phyloP scores from a whole-genome alignment of 2,329 filamentous ascomycete species.

The Fusarium mangiferae region DNA sequence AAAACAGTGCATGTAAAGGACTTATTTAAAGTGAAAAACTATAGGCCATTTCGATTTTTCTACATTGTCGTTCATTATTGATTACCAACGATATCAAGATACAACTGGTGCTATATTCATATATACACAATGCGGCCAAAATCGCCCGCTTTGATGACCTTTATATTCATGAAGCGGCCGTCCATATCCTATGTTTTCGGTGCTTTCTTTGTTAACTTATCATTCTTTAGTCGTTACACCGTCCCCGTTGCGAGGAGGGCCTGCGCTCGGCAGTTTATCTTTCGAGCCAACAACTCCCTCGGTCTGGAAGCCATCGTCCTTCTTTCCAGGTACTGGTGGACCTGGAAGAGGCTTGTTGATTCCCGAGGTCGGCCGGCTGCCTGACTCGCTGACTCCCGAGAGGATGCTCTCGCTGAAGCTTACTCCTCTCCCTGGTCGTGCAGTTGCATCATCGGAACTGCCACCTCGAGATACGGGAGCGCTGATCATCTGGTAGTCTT shows the following conservation, averaged over 20 bases:
- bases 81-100: slow-evolving; percentile 1
- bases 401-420: slow-evolving; percentile 60
- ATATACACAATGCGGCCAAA: slow-evolving; percentile 1
- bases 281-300: slow-evolving; percentile 41
- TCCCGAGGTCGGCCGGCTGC: slow-evolving; percentile 38
- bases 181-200: background rate
- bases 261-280: slow-evolving; percentile 25
- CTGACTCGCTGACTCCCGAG: slow-evolving; percentile 50
- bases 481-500: slow-evolving; percentile 51
- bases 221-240: slow-evolving; percentile 21
- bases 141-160: slow-evolving; percentile 10
- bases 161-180: slow-evolving; percentile 11
- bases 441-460: slow-evolving; percentile 44
- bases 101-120: background rate
- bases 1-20: background rate
- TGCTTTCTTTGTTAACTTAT: background rate
- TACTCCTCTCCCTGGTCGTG: slow-evolving; percentile 51
- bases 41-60: background rate
- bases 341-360: slow-evolving; percentile 19
- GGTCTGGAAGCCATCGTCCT: slow-evolving; percentile 42
- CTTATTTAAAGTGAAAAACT: background rate
- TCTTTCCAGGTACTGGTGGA: slow-evolving; percentile 23
- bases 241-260: slow-evolving; percentile 2
- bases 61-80: background rate
- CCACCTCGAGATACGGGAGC: slow-evolving; percentile 43